Conservation (phyloP, 1,284 basidiomycete genomes). For the Pholiota adiposa region DNA sequence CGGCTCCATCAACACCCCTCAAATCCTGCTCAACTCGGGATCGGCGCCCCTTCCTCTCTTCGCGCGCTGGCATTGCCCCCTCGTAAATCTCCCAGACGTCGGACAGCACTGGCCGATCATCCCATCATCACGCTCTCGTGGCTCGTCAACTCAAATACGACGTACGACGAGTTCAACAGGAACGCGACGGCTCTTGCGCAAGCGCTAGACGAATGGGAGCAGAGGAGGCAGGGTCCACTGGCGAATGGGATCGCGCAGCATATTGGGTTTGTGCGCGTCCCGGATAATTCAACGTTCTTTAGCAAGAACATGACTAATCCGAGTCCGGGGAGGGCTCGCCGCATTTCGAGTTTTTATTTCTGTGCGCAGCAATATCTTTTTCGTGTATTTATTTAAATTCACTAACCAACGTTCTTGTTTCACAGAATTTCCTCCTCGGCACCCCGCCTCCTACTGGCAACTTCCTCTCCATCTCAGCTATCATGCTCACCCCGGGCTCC, state of each 20-base stretch:
- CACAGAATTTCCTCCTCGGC: slow-evolving; percentile 20
- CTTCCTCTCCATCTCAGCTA: slow-evolving; percentile 19
- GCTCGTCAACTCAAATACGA: slow-evolving; percentile 20
- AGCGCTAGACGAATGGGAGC: slow-evolving; percentile 20
- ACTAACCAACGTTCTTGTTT: not conserved
- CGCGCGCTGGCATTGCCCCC: slow-evolving; percentile 48
- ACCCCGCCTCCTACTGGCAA: slow-evolving; percentile 2
- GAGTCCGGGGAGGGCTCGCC: slow-evolving; percentile 30
- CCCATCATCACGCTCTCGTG: slow-evolving; percentile 28
- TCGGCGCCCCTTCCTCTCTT: slow-evolving; percentile 9
- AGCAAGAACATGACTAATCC: slow-evolving; percentile 26
- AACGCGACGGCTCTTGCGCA: slow-evolving; percentile 22
- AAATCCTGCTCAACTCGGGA: slow-evolving; percentile 30
- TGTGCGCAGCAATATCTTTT: slow-evolving; percentile 16
- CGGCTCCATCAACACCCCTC: slow-evolving; percentile 29
- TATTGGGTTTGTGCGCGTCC: slow-evolving; percentile 34
- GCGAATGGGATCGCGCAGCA: slow-evolving; percentile 34
- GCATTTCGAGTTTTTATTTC: slow-evolving; percentile 37
- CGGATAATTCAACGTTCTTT: slow-evolving; percentile 28
- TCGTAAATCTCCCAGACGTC: too few relatives aligned
- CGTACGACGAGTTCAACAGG: slow-evolving; percentile 20
- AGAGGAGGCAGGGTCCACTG: slow-evolving; percentile 28
- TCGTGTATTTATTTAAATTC: too few relatives aligned
- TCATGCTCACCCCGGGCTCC: not conserved
- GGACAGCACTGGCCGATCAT: slow-evolving; percentile 47